Evolutionary conservation across 2,329 filamentous ascomycete species (phyloP).

Genomic region (Hirsutella thompsonii): DNA sequence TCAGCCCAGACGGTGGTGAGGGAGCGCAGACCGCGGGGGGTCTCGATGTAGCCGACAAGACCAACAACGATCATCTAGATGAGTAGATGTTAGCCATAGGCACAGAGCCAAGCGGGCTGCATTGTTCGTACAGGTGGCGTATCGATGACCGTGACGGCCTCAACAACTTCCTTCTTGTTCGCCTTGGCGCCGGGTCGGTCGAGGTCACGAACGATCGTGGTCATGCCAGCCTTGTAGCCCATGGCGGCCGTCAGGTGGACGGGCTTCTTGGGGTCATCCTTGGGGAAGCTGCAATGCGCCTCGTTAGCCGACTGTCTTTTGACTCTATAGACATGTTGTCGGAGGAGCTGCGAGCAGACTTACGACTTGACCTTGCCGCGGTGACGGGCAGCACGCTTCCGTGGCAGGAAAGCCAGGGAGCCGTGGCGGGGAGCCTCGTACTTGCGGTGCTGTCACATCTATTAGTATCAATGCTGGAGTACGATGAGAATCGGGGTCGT

Average conservation of each 20-base stretch:
- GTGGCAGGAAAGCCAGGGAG: slow-evolving; percentile 74
- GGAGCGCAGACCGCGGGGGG: slow-evolving; percentile 95
- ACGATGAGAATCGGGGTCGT: neutral
- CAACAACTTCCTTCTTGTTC: slow-evolving; percentile 97
- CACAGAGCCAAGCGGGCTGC: slow-evolving; percentile 67
- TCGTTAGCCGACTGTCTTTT: neutral
- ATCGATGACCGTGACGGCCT: slow-evolving; percentile 79
- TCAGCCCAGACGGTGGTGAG: slow-evolving; percentile 99
- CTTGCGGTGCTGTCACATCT: slow-evolving; percentile 35
- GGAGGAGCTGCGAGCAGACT: slow-evolving; percentile 23
- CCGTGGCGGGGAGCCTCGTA: slow-evolving; percentile 88
- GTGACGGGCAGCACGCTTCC: slow-evolving; percentile 90
- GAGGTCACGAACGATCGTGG: slow-evolving; percentile 97
- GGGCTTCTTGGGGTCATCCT: slow-evolving; percentile 99
- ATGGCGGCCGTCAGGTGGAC: slow-evolving; percentile 96
- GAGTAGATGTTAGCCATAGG: slow-evolving; percentile 58
- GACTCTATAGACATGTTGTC: neutral
- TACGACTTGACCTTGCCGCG: slow-evolving; percentile 98
- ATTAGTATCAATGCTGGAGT: slow-evolving; percentile 3
- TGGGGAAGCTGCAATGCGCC: slow-evolving; percentile 66
- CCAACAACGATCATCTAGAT: slow-evolving; percentile 96
- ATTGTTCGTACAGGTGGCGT: slow-evolving; percentile 90
- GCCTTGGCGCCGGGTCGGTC: slow-evolving; percentile 98
- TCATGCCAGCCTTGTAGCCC: slow-evolving; percentile 99
- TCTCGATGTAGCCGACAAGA: slow-evolving; percentile 99